phyloP scores from a whole-genome alignment of 139 green algal species.

The Volvox reticuliferus region DNA sequence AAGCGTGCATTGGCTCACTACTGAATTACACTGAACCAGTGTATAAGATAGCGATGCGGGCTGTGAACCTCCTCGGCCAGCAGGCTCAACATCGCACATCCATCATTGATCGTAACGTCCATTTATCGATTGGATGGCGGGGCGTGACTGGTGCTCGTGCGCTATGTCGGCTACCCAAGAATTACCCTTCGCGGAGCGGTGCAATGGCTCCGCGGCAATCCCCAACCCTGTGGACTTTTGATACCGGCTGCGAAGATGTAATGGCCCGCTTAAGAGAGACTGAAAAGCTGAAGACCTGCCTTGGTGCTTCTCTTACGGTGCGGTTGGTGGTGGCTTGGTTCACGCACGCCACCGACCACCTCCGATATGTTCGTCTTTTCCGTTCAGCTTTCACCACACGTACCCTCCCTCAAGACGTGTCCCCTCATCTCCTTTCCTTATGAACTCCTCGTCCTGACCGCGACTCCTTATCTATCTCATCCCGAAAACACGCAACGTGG shows the following conservation, averaged over 20 bases:
- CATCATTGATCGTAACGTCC: too few relatives aligned
- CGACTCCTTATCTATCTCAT: too few relatives aligned
- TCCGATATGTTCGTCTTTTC: too few relatives aligned
- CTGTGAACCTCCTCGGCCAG: background rate
- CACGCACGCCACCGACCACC: too few relatives aligned
- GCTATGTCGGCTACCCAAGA: background rate
- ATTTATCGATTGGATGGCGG: too few relatives aligned
- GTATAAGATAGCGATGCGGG: background rate
- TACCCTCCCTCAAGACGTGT: too few relatives aligned
- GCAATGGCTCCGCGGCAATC: background rate
- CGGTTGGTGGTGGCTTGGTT: background rate
- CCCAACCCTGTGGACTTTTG: background rate
- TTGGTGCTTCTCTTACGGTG: conserved; percentile 12
- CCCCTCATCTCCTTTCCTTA: too few relatives aligned
- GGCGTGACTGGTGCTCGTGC: background rate
- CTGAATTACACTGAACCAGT: background rate
- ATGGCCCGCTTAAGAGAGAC: background rate
- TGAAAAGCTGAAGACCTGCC: background rate
- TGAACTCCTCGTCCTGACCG: too few relatives aligned
- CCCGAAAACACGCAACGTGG: too few relatives aligned
- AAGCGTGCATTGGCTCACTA: background rate
- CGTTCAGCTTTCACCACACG: too few relatives aligned
- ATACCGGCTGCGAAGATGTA: background rate
- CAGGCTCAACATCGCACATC: background rate
- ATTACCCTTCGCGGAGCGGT: background rate